Base-by-base conservation (phyloP, 805 yeast genomes). In the Grigorovia jiainica region DNA sequence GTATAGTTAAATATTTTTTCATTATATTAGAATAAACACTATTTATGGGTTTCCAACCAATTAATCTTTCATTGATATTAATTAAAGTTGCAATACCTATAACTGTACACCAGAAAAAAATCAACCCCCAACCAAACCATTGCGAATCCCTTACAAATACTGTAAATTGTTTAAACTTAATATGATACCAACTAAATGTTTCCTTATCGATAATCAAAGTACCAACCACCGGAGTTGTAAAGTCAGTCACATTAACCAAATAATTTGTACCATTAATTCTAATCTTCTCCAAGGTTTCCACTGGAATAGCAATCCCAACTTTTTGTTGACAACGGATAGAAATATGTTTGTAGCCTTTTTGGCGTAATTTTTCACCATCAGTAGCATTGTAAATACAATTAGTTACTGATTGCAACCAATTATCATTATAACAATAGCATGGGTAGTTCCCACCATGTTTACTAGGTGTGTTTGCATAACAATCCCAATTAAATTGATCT, bases 81-180 rank as follows among this genome's bases (percentile, higher is more conserved):
- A 51, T 41, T 1, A 65, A 7, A 2, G 68, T 58, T 0, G 63
- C 63, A 1, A 65, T 29, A n/a, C n/a, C 31, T 0, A 54, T 34
- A 20, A 70, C 39, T 13, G 70, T 47, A 5, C 59, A 51, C 74
- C 74, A 70, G 43, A 57, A 70, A 43, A 66, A 66, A 20, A 68
- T 55, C 31, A 57, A 52, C n/a, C 73, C 75, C 74, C 74, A 70
- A 9, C 71, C 72, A 40, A 62, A 63, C 52, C 68, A 60, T 44
- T 64, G 70, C 16, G 70, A 64, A 38, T 65, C 54, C 20, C 58
- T 44, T 7, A 68, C 68, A 27, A 63, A 65, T 5, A 60, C 55
- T 19, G 65, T 60, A 34, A 54, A 62, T 39, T 68, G 66, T 39
- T 63, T 60, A 47, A 66, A 67, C 5, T 65, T 60, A 7, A 46